Base-by-base conservation (phyloP, 805 yeast species). In the Kodamaea hsintzibuensis region DNA sequence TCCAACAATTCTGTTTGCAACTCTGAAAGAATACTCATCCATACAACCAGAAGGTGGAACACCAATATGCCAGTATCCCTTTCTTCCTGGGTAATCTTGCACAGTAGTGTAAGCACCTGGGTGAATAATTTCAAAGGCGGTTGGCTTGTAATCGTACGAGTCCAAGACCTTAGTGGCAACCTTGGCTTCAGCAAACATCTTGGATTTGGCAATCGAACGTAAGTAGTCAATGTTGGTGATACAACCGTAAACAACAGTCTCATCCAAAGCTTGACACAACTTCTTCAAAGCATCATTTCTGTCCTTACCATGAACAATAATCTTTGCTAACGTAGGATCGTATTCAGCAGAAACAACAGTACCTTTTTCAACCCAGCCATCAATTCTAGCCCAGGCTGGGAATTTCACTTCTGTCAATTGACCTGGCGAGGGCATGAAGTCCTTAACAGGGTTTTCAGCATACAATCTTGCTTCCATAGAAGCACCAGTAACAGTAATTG, bases 21-120 rank as follows among this genome's bases (percentile, higher is more conserved):
- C 69, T 63, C 97, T 81, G 77, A 92, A 92, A 3, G 98, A 85
- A 64, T 86, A 92, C 56, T 85, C 82, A 72, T 93, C 99, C 98
- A 93, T 95, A 55, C 98, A 97, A 46, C 99, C 99, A 42, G 97
- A 90, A 7, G 98, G 98, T 22, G 99, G 99, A 53, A 93, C 98
- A 69, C 99, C 99, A 61, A 88, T 82, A 66, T 88, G 84, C 96
- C 96, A 89, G 69, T 79, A 79, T n/a, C 91, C 87, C 52, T 78
- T 78, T 76, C 99, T 86, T 63, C 99, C 99, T 1, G 98, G 98
- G 70, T 85, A 95, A 71, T 95, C 99, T 75, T 93, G 99, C 48
- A 93, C 93, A 2, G 97, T 89, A 38, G 98, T 93, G 72, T 91
- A 91, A 42, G 97, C 93, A 56, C 82, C 82, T 2, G 79, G 72